phyloP scores from a whole-genome alignment of 192 early-diverging fungal species.

The Coemansia pectinata region DNA sequence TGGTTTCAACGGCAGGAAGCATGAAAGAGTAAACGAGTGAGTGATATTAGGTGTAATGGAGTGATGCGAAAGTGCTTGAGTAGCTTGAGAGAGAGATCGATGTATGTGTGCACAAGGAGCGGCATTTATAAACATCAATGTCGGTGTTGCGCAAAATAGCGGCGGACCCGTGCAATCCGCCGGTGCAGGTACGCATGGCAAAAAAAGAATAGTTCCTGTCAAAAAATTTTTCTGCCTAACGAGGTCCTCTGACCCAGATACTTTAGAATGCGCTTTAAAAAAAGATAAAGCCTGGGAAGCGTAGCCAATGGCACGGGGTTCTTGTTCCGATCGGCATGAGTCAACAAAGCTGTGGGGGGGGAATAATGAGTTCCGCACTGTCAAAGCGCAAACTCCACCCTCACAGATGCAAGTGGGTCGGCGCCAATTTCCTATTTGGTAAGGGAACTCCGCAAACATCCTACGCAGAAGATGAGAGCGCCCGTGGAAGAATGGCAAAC shows the following conservation, averaged over 20 bases:
- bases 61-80: neutral
- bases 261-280: neutral
- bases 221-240: neutral
- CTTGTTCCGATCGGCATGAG: neutral
- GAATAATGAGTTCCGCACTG: neutral
- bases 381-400: neutral
- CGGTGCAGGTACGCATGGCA: neutral
- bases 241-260: neutral
- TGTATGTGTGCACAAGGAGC: neutral
- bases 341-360: neutral
- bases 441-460: conserved; percentile 5
- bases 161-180: neutral
- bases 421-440: neutral
- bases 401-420: neutral
- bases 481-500: neutral
- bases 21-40: neutral
- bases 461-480: neutral
- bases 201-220: neutral
- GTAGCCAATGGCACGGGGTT: neutral
- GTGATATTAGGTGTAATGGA: neutral
- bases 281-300: neutral
- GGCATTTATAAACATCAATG: neutral
- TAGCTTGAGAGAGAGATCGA: neutral
- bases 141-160: neutral
- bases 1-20: conserved; percentile 4